These are phyloP conservation scores for Leccinum fallax DNA, from an alignment of 1,284 basidiomycete species.

Conservation along the genomic window DNA sequence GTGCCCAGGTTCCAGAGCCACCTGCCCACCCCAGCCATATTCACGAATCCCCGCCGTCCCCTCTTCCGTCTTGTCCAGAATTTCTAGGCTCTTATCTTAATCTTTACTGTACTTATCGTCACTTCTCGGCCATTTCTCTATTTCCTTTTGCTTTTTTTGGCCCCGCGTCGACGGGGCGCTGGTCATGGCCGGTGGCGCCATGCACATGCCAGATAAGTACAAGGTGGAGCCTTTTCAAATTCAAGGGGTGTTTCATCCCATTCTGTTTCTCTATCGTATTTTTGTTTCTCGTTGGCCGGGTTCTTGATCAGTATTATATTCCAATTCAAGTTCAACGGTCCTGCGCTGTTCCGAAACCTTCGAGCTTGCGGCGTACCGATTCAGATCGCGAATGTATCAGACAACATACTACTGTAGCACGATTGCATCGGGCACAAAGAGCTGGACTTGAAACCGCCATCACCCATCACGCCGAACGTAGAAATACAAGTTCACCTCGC, in stretches of 20 bases:
- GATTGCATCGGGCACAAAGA: background rate
- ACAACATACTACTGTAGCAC: background rate
- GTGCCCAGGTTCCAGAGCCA: slow-evolving; percentile 3
- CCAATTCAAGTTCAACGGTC: background rate
- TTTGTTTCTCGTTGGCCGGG: background rate
- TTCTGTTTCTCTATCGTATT: background rate
- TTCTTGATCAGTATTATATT: background rate
- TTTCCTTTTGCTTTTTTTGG: background rate
- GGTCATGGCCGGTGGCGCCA: background rate
- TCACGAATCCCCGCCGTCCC: background rate
- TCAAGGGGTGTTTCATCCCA: slow-evolving; percentile 6
- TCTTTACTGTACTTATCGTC: background rate
- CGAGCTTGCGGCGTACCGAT: background rate
- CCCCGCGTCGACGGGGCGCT: background rate
- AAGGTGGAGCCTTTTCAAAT: slow-evolving; percentile 30
- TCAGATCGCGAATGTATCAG: background rate
- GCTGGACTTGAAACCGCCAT: background rate
- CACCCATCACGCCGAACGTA: background rate
- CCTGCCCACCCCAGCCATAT: background rate
- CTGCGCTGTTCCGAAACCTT: background rate
- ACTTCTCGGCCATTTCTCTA: background rate
- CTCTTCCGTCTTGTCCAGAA: background rate
- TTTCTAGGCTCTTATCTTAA: background rate
- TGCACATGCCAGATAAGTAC: background rate
- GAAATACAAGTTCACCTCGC: background rate